Conservation (phyloP, 2,329 filamentous ascomycete species). For the Phialophora verrucosa region DNA sequence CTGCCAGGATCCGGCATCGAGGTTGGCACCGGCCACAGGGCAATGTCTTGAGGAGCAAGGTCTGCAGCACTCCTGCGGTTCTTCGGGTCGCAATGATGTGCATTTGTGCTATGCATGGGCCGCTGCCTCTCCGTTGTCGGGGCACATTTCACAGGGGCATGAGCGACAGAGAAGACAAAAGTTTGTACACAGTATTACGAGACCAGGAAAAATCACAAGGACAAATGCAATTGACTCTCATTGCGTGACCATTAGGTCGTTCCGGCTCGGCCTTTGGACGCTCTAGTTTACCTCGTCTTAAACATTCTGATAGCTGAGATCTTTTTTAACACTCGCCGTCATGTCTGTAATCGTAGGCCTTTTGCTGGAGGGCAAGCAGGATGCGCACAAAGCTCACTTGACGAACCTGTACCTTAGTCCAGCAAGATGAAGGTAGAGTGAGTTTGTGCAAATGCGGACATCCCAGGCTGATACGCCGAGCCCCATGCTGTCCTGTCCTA, state of each 20-base stretch:
- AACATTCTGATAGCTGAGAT: neutral
- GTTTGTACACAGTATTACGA: conserved; percentile 37
- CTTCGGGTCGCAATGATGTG: neutral
- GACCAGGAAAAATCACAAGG: conserved; percentile 21
- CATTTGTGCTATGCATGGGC: neutral
- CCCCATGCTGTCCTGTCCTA: neutral
- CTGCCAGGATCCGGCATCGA: neutral
- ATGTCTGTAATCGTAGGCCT: neutral
- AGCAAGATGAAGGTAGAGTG: neutral
- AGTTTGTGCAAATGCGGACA: neutral
- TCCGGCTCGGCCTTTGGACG: neutral
- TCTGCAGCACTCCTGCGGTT: neutral
- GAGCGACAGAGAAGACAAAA: conserved; percentile 29
- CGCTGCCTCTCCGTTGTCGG: neutral
- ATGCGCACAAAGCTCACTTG: neutral
- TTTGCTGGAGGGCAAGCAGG: neutral
- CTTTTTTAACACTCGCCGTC: neutral
- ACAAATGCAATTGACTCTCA: conserved; percentile 2
- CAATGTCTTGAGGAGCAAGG: neutral
- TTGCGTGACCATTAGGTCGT: neutral
- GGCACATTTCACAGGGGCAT: conserved; percentile 2
- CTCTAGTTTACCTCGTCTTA: neutral
- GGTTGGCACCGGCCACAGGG: neutral
- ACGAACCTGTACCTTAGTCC: neutral
- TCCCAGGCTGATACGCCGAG: neutral